Evolutionary conservation across 1,139 yeast species (phyloP), one percentile per base, ranked within the genome.

Genomic region (Debaryomyces sp.): DNA sequence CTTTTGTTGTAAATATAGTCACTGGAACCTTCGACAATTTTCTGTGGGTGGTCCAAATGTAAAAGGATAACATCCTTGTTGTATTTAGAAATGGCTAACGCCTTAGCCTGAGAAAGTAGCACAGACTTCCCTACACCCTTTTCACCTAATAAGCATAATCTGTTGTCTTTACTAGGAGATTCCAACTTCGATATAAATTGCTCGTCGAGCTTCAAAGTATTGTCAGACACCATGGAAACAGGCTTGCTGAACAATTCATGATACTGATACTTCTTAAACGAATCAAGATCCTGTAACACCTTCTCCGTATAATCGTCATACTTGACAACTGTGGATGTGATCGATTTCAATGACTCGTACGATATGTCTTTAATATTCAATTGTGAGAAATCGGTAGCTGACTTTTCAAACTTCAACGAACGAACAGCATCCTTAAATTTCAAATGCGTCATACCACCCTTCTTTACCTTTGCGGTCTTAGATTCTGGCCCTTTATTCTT

Each of bases 111-210:
- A 0, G 94, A 70, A 44, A 92, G 59, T 36, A 87, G 65, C 0
- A 91, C 82, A 2, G 94, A 81, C 70, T 92, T 92, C 9, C 98
- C 98, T 9, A 80, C 77, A 42, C 97, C 97, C 43, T 81, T 71
- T 49, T 78, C 84, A 38, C 98, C 98, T 29, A 81, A 67, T 21
- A 92, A 56, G 44, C 87, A 73, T 37, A 78, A 57, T 60, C 88
- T 75, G 62, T 84, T 87, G 10, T 67, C 59, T 15, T 62, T 59
- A 1, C 61, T 46, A 2, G 53, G 52, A 4, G 52, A 41, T 13
- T 56, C 52, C 50, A 73, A 60, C 30, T 64, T 63, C 13, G 56
- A 47, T 6, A 75, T 54, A 50, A 74, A 68, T 9, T 53, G 50
- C n/a, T 57, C 50, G 22, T 62, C 51, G 18, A 73, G 49, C n/a